phyloP scores from a whole-genome alignment of 2,329 filamentous ascomycete species.

The Phialemoniopsis sp. region DNA sequence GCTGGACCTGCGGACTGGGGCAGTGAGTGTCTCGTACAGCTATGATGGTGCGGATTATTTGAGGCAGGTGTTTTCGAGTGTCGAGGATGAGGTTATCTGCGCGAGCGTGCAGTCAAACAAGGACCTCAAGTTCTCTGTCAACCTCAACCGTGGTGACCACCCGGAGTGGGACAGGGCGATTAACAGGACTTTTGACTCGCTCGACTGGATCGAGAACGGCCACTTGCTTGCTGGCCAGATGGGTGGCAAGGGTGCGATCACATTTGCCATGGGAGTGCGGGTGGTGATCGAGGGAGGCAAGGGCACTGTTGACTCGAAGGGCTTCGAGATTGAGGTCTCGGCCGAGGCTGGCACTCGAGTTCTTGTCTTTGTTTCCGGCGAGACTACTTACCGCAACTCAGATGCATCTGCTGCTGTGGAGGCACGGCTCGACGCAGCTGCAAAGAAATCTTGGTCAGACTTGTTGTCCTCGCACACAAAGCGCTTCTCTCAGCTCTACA shows the following conservation, averaged over 20 bases:
- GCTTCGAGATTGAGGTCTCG: background rate
- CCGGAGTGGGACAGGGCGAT: conserved; percentile 1
- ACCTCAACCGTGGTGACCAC: conserved; percentile 1
- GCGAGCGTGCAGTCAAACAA: background rate
- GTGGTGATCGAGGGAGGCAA: background rate
- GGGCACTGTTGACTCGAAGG: background rate
- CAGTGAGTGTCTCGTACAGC: background rate
- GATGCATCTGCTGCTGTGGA: background rate
- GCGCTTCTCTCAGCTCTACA: background rate
- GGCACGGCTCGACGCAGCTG: background rate
- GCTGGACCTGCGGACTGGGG: background rate
- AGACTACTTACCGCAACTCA: conserved; percentile 1
- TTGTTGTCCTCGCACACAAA: background rate
- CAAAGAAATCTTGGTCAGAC: background rate
- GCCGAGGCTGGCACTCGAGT: background rate
- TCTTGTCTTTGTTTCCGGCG: background rate
- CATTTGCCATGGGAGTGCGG: background rate
- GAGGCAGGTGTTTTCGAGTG: background rate
- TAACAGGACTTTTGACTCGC: background rate
- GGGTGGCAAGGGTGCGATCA: conserved; percentile 1
- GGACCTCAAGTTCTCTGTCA: background rate
- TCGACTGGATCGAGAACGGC: background rate
- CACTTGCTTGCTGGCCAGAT: background rate
- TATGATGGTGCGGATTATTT: background rate
- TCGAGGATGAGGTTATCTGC: background rate